phyloP scores from a whole-genome alignment of 2,329 filamentous ascomycete species.

The Venturia carpophila region DNA sequence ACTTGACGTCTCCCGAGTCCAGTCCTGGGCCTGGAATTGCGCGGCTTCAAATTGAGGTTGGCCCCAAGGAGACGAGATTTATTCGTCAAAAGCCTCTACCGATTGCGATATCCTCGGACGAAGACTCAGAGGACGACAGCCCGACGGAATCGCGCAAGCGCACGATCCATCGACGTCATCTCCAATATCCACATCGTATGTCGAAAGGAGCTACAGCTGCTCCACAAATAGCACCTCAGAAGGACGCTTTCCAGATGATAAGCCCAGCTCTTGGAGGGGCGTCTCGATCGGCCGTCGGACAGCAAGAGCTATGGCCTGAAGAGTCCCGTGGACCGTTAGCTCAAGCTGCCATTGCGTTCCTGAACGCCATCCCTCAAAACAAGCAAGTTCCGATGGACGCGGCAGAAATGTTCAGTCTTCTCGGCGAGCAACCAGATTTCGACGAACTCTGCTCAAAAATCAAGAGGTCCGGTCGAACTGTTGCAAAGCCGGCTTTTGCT shows the following conservation, averaged over 20 bases:
- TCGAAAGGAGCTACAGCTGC: neutral
- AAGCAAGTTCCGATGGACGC: neutral
- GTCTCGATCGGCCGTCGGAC: neutral
- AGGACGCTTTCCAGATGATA: neutral
- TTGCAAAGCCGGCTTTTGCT: slow-evolving; percentile 2
- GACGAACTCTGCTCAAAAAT: neutral
- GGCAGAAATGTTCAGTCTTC: neutral
- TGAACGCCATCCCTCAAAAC: neutral
- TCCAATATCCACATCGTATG: neutral
- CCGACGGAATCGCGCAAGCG: neutral
- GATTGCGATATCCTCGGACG: neutral
- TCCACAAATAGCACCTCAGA: neutral
- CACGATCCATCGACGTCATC: neutral
- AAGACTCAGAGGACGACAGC: neutral
- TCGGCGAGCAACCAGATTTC: neutral
- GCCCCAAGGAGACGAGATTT: neutral
- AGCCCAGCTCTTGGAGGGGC: no score
- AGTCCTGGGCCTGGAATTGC: slow-evolving; percentile 1
- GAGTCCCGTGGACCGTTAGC: neutral
- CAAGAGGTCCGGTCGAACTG: neutral
- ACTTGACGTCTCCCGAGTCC: neutral
- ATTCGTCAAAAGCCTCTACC: neutral
- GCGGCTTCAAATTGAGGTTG: neutral
- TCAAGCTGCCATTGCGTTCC: neutral
- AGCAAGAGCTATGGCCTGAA: neutral